These are phyloP conservation scores for Wickerhamomyces subpelliculosus DNA, from an alignment of 805 yeast species.

Conservation along the genomic window DNA sequence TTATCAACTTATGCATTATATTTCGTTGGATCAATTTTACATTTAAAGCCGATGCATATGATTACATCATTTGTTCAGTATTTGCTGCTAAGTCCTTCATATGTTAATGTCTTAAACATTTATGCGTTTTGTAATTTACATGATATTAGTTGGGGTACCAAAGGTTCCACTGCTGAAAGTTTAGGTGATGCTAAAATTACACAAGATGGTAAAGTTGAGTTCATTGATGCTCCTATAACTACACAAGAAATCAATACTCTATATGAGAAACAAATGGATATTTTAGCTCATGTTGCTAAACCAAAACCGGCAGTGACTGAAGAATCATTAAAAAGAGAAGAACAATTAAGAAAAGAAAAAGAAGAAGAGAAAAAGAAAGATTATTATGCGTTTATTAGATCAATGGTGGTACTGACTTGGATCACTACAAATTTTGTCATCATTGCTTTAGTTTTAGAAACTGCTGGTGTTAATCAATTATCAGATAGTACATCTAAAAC, in stretches of 20 bases:
- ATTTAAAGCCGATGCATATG: constrained; percentile 91
- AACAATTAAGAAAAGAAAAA: constrained; percentile 26
- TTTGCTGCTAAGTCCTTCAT: constrained; percentile 77
- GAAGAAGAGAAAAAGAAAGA: constrained; percentile 57
- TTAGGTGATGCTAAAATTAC: constrained; percentile 79
- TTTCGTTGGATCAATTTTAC: constrained; percentile 68
- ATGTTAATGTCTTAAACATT: constrained; percentile 84
- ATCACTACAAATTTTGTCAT: constrained; percentile 77
- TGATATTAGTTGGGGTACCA: constrained; percentile 97
- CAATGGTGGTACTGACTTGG: constrained; percentile 87
- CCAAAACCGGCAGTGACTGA: constrained; percentile 19
- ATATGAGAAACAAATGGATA: constrained; percentile 58
- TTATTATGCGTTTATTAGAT: constrained; percentile 86
- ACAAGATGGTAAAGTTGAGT: constrained; percentile 55
- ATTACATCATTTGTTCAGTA: constrained; percentile 82
- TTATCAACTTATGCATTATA: constrained; percentile 80
- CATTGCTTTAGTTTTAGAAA: constrained; percentile 74
- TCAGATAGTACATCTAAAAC: constrained; percentile 11
- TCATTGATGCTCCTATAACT: constrained; percentile 67
- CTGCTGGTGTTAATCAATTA: constrained; percentile 64
- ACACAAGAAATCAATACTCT: constrained; percentile 68
- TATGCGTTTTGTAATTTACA: constrained; percentile 95
- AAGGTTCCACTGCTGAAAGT: constrained; percentile 70
- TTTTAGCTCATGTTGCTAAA: constrained; percentile 35
- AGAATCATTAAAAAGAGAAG: constrained; percentile 24